A percentile compares a stretch with the other conserved stretches of the same genome.
phyloP scores from a whole-genome alignment of 2,329 filamentous ascomycete genomes.

The Pseudocercospora vitis region DNA sequence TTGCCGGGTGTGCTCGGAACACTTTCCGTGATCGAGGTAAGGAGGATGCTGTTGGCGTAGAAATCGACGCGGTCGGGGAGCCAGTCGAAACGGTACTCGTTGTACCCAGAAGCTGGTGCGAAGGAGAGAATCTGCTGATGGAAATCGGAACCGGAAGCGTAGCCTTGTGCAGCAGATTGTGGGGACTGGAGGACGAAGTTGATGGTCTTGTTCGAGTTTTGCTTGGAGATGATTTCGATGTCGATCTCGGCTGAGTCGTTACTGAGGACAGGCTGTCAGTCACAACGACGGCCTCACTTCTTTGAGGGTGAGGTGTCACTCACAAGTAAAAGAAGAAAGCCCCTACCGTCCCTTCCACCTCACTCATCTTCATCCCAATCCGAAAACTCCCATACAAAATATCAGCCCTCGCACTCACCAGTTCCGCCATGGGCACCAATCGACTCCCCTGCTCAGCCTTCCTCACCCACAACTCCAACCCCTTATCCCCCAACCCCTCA shows the following conservation, averaged over 20 bases:
- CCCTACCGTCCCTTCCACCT: slow-evolving; percentile 66
- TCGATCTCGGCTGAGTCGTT: slow-evolving; percentile 81
- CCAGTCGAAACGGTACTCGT: slow-evolving; percentile 81
- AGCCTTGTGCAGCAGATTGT: slow-evolving; percentile 58
- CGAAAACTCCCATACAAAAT: slow-evolving; percentile 70
- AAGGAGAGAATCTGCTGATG: slow-evolving; percentile 62
- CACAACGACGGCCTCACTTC: not conserved
- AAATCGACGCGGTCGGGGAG: slow-evolving; percentile 62
- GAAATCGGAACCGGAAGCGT: slow-evolving; percentile 59
- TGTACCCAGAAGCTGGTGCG: slow-evolving; percentile 63
- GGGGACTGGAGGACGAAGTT: slow-evolving; percentile 75
- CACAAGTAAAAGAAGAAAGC: slow-evolving; percentile 78
- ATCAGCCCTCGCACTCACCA: slow-evolving; percentile 62
- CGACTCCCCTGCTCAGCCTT: not conserved
- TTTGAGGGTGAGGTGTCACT: no score
- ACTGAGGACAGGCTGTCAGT: not conserved
- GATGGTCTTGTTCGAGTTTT: slow-evolving; percentile 57
- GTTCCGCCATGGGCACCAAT: slow-evolving; percentile 62
- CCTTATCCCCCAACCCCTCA: slow-evolving; percentile 47
- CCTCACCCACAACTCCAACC: slow-evolving; percentile 59
- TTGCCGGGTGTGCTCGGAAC: slow-evolving; percentile 61
- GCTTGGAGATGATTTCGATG: slow-evolving; percentile 70
- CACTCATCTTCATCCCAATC: slow-evolving; percentile 64
- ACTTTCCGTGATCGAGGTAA: slow-evolving; percentile 54
- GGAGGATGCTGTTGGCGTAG: slow-evolving; percentile 62